Evolutionary conservation across 2,329 filamentous ascomycete genomes (phyloP).

Genomic region (Ophiostoma piceae): DNA sequence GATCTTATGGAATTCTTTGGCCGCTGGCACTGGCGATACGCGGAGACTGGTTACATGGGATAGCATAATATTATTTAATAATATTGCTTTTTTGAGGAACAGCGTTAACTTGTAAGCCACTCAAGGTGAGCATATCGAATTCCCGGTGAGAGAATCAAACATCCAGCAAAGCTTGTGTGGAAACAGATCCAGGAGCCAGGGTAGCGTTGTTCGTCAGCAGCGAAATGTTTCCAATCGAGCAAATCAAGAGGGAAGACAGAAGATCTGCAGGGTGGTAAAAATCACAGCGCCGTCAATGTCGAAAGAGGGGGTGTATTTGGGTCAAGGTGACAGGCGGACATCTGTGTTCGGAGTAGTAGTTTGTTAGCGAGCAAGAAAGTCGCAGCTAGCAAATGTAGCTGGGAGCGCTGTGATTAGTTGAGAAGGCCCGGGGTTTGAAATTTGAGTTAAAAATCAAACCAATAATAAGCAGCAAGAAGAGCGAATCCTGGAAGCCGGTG

Average conservation of each 20-base stretch:
- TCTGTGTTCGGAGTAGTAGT: no score
- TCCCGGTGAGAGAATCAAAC: conserved; percentile 1
- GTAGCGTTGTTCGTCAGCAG: conserved; percentile 18
- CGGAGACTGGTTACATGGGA: background rate
- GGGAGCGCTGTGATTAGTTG: conserved; percentile 8
- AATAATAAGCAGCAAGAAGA: background rate
- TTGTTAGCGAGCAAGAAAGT: background rate
- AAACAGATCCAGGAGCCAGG: conserved; percentile 1
- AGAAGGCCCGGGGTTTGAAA: background rate
- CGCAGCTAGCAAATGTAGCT: conserved; percentile 3
- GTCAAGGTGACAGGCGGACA: background rate
- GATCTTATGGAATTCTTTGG: background rate
- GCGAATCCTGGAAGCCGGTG: background rate
- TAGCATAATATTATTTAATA: background rate
- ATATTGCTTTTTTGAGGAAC: no score
- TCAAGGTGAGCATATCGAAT: background rate
- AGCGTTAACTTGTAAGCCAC: background rate
- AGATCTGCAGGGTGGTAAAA: conserved; percentile 28
- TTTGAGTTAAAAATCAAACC: background rate
- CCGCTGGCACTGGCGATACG: background rate
- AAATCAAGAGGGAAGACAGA: conserved; percentile 34
- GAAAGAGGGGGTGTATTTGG: background rate
- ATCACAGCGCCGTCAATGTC: background rate
- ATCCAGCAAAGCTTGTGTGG: background rate
- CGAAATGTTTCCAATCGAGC: conserved; percentile 21